A percentile compares a stretch with the other conserved stretches of the same genome.
These are phyloP conservation scores for Coffea canephora DNA, from an alignment of 257 asterid species.

Conservation along the genomic window DNA sequence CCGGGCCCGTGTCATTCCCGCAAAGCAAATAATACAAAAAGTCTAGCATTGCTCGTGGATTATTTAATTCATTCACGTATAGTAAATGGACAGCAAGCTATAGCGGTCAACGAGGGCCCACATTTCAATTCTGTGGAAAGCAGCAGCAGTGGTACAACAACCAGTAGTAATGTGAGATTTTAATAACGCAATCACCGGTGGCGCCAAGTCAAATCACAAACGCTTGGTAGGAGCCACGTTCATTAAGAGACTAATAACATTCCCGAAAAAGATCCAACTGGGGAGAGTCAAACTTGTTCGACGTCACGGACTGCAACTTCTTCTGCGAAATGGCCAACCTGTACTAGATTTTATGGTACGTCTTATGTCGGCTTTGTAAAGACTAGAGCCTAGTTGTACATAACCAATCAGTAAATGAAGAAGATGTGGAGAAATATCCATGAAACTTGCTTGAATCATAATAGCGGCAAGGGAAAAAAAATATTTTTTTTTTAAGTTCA, in stretches of 20 bases:
- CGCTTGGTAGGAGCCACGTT: background rate
- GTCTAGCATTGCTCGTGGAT: too few relatives aligned
- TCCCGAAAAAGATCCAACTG: too few relatives aligned
- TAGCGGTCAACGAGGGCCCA: background rate
- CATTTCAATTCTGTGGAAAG: background rate
- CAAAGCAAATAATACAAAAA: too few relatives aligned
- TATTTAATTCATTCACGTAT: too few relatives aligned
- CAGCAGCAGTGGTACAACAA: too few relatives aligned
- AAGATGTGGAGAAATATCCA: background rate
- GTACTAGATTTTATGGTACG: too few relatives aligned
- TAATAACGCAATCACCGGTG: background rate
- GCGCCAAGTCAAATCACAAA: background rate
- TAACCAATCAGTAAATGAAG: background rate
- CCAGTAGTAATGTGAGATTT: too few relatives aligned
- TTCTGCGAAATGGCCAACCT: background rate
- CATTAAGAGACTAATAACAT: too few relatives aligned
- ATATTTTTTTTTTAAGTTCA: too few relatives aligned
- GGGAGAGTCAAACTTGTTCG: slow-evolving; percentile 8
- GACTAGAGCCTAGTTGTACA: background rate
- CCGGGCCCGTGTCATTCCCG: too few relatives aligned
- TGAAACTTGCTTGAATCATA: background rate
- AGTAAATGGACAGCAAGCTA: background rate
- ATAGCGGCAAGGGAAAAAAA: background rate
- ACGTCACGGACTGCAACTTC: background rate
- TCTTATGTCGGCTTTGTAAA: background rate